Conservation (phyloP, 257 asterid species). For the Catharanthus roseus region DNA sequence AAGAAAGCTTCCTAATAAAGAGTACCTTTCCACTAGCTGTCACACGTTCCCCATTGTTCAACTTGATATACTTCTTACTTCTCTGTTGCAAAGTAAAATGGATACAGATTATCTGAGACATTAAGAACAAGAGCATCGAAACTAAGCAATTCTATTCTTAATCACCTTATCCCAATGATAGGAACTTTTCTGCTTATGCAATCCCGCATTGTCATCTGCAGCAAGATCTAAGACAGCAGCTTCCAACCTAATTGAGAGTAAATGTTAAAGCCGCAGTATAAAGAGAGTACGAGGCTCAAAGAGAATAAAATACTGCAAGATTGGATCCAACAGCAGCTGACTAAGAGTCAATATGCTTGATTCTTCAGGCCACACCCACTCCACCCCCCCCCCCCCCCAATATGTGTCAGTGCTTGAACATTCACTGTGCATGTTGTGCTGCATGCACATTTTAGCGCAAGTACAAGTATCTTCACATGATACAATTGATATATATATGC, state of each 20-base stretch:
- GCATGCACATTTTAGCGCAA: background rate
- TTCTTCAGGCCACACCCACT: background rate
- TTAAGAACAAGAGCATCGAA: background rate
- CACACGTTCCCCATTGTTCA: constrained; percentile 90
- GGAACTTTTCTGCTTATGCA: constrained; percentile 66
- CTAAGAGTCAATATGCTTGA: background rate
- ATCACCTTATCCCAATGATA: constrained; percentile 97
- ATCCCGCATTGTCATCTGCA: constrained; percentile 71
- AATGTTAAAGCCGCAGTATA: background rate
- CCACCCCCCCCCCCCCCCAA: background rate
- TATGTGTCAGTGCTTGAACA: background rate
- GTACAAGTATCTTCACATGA: too few species aligned
- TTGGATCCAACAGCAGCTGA: background rate
- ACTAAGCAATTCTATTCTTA: constrained; percentile 1
- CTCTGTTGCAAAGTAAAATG: constrained; percentile 44
- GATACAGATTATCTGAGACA: background rate
- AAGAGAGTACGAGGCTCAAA: background rate
- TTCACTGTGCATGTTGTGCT: background rate
- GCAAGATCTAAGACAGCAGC: constrained; percentile 85
- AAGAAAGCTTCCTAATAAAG: constrained; percentile 7
- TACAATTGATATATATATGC: background rate
- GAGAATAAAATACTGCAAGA: background rate
- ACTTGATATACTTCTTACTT: constrained; percentile 86
- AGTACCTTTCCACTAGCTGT: constrained; percentile 95
- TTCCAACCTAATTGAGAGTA: constrained; percentile 54